These are phyloP conservation scores for Candolleomyces efflorescens DNA, from an alignment of 768 basidiomycete genomes.

Conservation along the genomic window DNA sequence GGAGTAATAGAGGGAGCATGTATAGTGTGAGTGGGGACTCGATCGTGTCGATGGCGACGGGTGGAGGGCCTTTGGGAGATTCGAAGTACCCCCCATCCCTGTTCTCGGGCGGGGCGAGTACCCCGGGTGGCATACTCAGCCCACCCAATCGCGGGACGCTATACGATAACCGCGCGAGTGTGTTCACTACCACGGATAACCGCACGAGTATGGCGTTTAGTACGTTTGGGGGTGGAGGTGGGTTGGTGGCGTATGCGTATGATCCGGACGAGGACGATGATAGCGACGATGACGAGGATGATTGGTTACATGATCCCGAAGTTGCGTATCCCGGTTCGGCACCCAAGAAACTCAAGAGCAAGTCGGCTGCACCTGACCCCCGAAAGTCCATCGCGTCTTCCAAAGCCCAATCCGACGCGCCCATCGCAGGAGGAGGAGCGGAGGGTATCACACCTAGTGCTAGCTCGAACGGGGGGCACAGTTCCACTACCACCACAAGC, in stretches of 20 bases:
- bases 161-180: background rate
- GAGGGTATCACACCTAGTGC: background rate
- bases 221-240: slow-evolving; percentile 8
- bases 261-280: slow-evolving; percentile 45
- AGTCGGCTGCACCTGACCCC: background rate
- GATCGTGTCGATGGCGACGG: slow-evolving; percentile 19
- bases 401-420: too few relatives aligned
- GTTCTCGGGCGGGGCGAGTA: background rate
- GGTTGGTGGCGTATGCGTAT: slow-evolving; percentile 58
- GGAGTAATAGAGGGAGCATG: slow-evolving; percentile 15
- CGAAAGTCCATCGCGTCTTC: background rate
- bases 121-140: background rate
- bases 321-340: slow-evolving; percentile 10
- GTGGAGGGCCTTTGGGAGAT: slow-evolving; percentile 8
- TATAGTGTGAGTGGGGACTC: slow-evolving; percentile 26
- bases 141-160: background rate
- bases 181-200: background rate
- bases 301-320: slow-evolving; percentile 53
- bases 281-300: slow-evolving; percentile 48
- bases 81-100: slow-evolving; percentile 23
- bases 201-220: slow-evolving; percentile 6
- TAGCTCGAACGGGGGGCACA: background rate
- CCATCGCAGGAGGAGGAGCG: too few relatives aligned
- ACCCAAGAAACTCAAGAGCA: background rate
- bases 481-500: background rate